phyloP scores from a whole-genome alignment of 2,329 filamentous ascomycete species.

The Setomelanomma holmii region DNA sequence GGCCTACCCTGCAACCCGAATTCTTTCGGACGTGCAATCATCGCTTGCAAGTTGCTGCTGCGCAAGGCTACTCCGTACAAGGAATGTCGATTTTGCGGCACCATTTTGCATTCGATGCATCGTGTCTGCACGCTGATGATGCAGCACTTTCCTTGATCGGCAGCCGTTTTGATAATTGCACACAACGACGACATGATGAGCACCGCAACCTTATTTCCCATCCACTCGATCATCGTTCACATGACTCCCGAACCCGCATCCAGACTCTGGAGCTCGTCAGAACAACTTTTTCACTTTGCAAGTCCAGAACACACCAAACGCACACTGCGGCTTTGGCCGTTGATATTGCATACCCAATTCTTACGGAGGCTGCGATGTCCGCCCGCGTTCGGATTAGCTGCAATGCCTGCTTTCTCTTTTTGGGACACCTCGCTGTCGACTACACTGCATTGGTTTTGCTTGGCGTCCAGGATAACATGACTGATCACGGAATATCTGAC shows the following conservation, averaged over 20 bases:
- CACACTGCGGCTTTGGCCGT: too few relatives aligned
- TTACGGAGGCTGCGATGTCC: background rate
- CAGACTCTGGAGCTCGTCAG: too few relatives aligned
- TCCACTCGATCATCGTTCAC: too few relatives aligned
- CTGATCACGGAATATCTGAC: conserved; percentile 21
- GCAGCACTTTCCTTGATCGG: background rate
- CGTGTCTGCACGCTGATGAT: background rate
- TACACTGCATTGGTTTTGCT: too few relatives aligned
- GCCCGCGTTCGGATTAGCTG: too few relatives aligned
- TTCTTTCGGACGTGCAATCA: background rate
- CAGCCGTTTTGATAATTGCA: too few relatives aligned
- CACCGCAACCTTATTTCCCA: too few relatives aligned
- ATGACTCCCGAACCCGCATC: background rate
- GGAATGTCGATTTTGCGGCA: background rate
- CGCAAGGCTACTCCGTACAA: background rate
- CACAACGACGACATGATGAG: too few relatives aligned
- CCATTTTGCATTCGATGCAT: too few relatives aligned
- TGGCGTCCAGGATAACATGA: background rate
- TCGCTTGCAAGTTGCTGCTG: background rate
- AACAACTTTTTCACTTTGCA: too few relatives aligned
- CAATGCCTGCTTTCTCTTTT: too few relatives aligned
- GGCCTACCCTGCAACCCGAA: background rate
- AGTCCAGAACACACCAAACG: too few relatives aligned
- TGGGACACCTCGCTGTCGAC: background rate
- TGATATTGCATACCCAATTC: background rate